Conservation (phyloP, 768 basidiomycete species). For the Panellus pusillus region DNA sequence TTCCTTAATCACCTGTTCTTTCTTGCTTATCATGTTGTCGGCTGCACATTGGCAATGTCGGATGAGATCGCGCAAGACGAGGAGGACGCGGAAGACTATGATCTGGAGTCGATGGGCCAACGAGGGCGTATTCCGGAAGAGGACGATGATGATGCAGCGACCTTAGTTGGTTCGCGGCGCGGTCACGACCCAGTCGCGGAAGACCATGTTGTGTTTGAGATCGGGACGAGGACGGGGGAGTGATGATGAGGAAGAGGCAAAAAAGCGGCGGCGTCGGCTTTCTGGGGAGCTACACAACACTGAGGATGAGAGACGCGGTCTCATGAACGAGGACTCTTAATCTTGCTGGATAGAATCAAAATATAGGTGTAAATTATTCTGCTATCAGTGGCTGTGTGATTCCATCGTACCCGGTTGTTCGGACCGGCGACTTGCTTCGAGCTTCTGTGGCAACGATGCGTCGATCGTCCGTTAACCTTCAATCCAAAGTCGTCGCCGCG, state of each 20-base stretch:
- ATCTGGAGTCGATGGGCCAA: slow-evolving; percentile 71
- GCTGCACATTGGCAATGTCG: slow-evolving; percentile 83
- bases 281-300: slow-evolving; percentile 49
- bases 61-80: slow-evolving; percentile 96
- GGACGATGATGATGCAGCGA: slow-evolving; percentile 69
- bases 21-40: slow-evolving; percentile 26
- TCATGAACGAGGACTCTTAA: slow-evolving; percentile 43
- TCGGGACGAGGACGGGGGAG: slow-evolving; percentile 81
- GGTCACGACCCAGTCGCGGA: slow-evolving; percentile 51
- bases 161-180: slow-evolving; percentile 63
- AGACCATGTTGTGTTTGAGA: slow-evolving; percentile 85
- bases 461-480: slow-evolving; percentile 24
- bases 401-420: too few species aligned
- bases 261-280: slow-evolving; percentile 49
- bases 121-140: slow-evolving; percentile 55
- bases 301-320: slow-evolving; percentile 64
- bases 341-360: too few species aligned
- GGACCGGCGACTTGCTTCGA: neutral
- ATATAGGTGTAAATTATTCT: too few species aligned
- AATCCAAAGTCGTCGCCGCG: slow-evolving; percentile 47
- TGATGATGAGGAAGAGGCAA: slow-evolving; percentile 64
- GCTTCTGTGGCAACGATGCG: neutral
- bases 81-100: slow-evolving; percentile 91
- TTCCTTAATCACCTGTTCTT: slow-evolving; percentile 9
- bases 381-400: too few species aligned